Evolutionary conservation across 306 rosid species (phyloP).

Genomic region (Hippophae tibetana): DNA sequence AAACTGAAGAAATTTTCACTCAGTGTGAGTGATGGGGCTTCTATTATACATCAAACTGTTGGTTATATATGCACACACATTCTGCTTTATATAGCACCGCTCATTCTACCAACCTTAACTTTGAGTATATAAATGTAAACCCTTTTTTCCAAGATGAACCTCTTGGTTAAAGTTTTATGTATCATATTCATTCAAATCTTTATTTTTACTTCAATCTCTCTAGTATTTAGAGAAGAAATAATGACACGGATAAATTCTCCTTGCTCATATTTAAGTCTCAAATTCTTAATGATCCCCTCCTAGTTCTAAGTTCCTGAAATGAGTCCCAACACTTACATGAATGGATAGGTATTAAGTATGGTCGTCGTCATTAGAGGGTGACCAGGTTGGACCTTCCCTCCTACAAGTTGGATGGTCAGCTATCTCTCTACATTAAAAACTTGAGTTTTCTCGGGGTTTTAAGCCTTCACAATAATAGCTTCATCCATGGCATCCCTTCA

Average conservation of each 20-base stretch:
- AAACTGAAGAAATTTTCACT: too few relatives aligned
- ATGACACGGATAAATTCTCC: constrained; percentile 5
- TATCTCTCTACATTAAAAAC: constrained; percentile 18
- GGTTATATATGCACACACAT: too few relatives aligned
- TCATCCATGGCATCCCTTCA: constrained; percentile 10
- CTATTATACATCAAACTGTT: too few relatives aligned
- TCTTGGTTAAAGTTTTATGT: too few relatives aligned
- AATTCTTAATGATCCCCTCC: constrained; percentile 7
- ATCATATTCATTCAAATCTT: too few relatives aligned
- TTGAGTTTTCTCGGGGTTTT: constrained; percentile 15
- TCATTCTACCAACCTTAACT: too few relatives aligned
- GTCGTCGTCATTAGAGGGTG: constrained; percentile 14
- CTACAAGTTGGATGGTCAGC: not conserved
- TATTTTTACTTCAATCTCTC: too few relatives aligned
- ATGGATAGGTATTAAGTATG: constrained; percentile 23
- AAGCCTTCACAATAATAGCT: constrained; percentile 15
- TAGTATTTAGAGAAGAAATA: too few relatives aligned
- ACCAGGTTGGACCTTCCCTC: constrained; percentile 3
- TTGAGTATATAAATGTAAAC: too few relatives aligned
- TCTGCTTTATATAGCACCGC: too few relatives aligned
- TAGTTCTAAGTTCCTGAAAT: constrained; percentile 20
- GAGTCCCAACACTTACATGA: constrained; percentile 17
- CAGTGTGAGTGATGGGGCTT: too few relatives aligned
- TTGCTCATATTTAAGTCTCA: constrained; percentile 20
- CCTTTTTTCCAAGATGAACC: too few relatives aligned